Conservation (phyloP, 768 basidiomycete species). For the Cystofilobasidium ferigula region DNA sequence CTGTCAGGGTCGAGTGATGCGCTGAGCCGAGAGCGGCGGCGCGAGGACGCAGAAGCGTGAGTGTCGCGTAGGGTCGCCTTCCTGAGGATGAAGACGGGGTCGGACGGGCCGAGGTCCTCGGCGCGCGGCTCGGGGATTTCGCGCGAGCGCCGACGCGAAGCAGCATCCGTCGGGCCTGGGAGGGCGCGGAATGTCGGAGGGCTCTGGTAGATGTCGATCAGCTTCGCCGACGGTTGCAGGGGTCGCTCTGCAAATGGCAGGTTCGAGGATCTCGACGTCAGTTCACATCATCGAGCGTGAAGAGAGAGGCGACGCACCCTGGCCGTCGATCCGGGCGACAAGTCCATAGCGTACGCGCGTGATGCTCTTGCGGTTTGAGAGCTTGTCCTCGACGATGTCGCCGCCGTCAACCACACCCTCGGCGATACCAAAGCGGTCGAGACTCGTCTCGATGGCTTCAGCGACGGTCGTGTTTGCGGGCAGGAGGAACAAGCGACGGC, state of each 20-base stretch:
- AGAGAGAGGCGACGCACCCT: slow-evolving; percentile 47
- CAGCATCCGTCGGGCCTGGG: slow-evolving; percentile 47
- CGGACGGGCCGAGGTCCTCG: slow-evolving; percentile 67
- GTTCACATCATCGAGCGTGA: not conserved
- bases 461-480: slow-evolving; percentile 92
- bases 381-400: slow-evolving; percentile 92
- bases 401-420: slow-evolving; percentile 99
- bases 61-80: slow-evolving; percentile 11
- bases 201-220: slow-evolving; percentile 68
- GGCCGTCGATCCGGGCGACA: slow-evolving; percentile 45
- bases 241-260: slow-evolving; percentile 51
- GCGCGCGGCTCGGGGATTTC: slow-evolving; percentile 63
- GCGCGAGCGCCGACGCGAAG: slow-evolving; percentile 70
- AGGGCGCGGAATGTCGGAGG: slow-evolving; percentile 60
- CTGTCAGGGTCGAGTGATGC: slow-evolving; percentile 20
- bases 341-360: slow-evolving; percentile 74
- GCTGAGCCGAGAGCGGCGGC: slow-evolving; percentile 1
- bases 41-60: not conserved
- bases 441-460: slow-evolving; percentile 81
- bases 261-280: not conserved
- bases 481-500: slow-evolving; percentile 77
- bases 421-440: slow-evolving; percentile 86
- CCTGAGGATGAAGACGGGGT: slow-evolving; percentile 82
- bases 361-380: slow-evolving; percentile 64
- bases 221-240: slow-evolving; percentile 64